Base-by-base conservation (phyloP, 2,329 filamentous ascomycete genomes). In the Colletotrichum sansevieriae region DNA sequence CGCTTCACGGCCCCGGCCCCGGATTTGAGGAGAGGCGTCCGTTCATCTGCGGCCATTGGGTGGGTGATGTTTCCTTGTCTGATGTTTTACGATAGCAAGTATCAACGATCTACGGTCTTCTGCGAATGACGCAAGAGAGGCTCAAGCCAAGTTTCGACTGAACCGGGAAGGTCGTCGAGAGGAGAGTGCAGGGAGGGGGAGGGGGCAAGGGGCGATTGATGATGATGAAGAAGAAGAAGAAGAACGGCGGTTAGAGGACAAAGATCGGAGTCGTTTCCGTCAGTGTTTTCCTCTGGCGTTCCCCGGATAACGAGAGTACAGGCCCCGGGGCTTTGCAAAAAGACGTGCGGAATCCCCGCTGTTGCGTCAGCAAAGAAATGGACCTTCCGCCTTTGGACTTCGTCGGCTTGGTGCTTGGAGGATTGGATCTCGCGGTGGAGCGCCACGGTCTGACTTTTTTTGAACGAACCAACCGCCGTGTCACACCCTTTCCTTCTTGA, bases 1-100 rank as follows among this genome's bases (percentile, higher is more conserved):
- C 66, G 66, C 62, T 69, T 69, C 62, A 69, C 66, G 66, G 66
- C 62, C 35, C 66, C 66, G 49, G 66, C 55, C 49, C 66, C 66
- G 66, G 43, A 60, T 22, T 61, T 69, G 56, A 69, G 66, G 35
- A 69, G 62, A 25, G 66, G 66, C 33, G 66, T 66, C 55, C 55
- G 66, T 56, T 69, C 66, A 59, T 69, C 56, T 65, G 66, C 62
- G 62, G 66, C 66, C 66, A 69, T 69, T 54, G 46, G 47, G 47
- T 7, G 39, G 58, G 15, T 4, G 29, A 20, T 25, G 43, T n/a
- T n/a, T 33, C 9, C 12, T 13, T 54, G 3, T 29, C 22, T 25
- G 22, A 37, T 25, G 41, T 8, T 33, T 33, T n/a, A 46, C 29
- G 43, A 43, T 47, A 25, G 18, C 15, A 35, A 0, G n/a, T 1